Evolutionary conservation across 2,329 filamentous ascomycete genomes (phyloP).

Genomic region (Venturia pyrina): DNA sequence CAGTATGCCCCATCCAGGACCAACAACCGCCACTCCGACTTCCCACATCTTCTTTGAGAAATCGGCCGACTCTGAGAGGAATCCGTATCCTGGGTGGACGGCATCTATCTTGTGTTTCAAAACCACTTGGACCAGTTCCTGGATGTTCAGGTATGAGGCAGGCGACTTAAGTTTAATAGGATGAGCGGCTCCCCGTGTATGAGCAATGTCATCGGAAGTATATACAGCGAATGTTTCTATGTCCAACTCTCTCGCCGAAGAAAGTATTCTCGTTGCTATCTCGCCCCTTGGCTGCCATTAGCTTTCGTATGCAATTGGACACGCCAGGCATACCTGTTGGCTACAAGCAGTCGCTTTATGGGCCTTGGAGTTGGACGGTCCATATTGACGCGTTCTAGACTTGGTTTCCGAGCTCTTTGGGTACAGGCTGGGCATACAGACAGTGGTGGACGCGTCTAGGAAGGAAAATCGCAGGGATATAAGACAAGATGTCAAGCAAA

Average conservation of each 20-base stretch:
- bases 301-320: constrained; percentile 1
- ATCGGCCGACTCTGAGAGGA: constrained; percentile 48
- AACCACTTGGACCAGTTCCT: constrained; percentile 36
- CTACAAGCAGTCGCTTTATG: constrained; percentile 42
- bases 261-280: constrained; percentile 52
- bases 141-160: constrained; percentile 43
- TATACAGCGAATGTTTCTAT: constrained; percentile 48
- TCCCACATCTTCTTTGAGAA: constrained; percentile 42
- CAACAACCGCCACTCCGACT: constrained; percentile 39
- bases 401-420: constrained; percentile 14
- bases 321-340: constrained; percentile 36
- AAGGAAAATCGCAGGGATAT: too few relatives aligned
- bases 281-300: constrained; percentile 41
- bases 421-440: too few relatives aligned
- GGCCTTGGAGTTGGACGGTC: constrained; percentile 20
- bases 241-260: constrained; percentile 47
- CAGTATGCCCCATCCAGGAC: constrained; percentile 49
- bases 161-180: constrained; percentile 42
- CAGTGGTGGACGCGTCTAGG: too few relatives aligned
- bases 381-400: background rate
- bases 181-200: constrained; percentile 42
- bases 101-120: constrained; percentile 43
- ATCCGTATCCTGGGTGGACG: constrained; percentile 51
- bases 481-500: too few relatives aligned
- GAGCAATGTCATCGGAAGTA: constrained; percentile 44